A percentile compares a stretch with the other conserved stretches of the same genome.
phyloP scores from a whole-genome alignment of 371 early-diverging fungal species.

The Rhizopus sp. region DNA sequence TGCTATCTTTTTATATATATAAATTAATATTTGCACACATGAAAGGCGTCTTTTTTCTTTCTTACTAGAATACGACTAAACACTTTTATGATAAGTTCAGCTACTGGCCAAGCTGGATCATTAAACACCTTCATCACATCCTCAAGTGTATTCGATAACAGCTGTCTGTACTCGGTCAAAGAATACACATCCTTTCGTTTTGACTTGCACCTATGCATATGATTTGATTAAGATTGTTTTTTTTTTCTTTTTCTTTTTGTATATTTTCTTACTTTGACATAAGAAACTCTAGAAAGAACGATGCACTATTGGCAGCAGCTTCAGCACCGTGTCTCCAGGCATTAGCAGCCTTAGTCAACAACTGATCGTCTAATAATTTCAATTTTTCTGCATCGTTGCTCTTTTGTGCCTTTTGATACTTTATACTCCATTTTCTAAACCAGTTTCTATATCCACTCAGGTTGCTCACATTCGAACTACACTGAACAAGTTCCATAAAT shows the following conservation, averaged over 20 bases:
- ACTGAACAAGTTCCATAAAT: slow-evolving; percentile 80
- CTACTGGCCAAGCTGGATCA: slow-evolving; percentile 92
- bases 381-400: slow-evolving; percentile 28
- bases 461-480: slow-evolving; percentile 50
- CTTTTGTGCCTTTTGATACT: slow-evolving; percentile 32
- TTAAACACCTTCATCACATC: slow-evolving; percentile 75
- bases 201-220: slow-evolving; percentile 53
- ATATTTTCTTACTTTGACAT: slow-evolving; percentile 48
- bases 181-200: slow-evolving; percentile 44
- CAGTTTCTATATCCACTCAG: slow-evolving; percentile 24
- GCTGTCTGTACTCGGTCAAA: slow-evolving; percentile 73
- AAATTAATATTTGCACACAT: neutral
- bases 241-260: neutral
- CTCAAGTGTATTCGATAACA: slow-evolving; percentile 70
- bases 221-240: neutral
- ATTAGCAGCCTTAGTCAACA: slow-evolving; percentile 22
- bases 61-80: slow-evolving; percentile 68
- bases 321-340: slow-evolving; percentile 50
- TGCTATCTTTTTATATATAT: slow-evolving; percentile 41
- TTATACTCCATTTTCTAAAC: slow-evolving; percentile 38
- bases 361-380: slow-evolving; percentile 20
- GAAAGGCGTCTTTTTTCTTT: too few species aligned
- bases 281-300: slow-evolving; percentile 67
- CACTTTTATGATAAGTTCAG: slow-evolving; percentile 68
- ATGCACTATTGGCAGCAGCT: slow-evolving; percentile 60